Percentiles rank a stretch among this genome's conserved stretches.
Conservation (phyloP, 768 basidiomycete genomes). For the Panus rudis region DNA sequence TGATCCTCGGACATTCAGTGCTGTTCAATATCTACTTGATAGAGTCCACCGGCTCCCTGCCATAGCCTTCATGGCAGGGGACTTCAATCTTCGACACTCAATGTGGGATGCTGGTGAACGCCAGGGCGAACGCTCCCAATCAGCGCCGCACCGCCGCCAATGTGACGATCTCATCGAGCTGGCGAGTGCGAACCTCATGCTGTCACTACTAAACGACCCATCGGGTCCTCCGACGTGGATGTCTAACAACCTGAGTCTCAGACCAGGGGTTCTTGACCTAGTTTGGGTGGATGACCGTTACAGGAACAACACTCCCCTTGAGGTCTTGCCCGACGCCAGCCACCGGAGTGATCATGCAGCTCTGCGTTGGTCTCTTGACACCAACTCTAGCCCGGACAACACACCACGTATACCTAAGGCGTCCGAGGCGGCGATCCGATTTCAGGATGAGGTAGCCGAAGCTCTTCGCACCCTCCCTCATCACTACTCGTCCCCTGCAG, state of each 20-base stretch:
- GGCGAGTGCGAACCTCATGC: not conserved
- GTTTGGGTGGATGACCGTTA: constrained; percentile 5
- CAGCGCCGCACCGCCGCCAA: not conserved
- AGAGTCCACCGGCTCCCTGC: not conserved
- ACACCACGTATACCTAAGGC: not conserved
- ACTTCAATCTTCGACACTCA: not conserved
- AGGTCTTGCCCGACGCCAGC: too few relatives aligned
- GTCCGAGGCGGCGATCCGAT: not conserved
- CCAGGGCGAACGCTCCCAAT: not conserved
- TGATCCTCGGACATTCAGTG: not conserved
- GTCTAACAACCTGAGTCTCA: not conserved
- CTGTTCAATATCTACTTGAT: not conserved
- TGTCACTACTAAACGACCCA: constrained; percentile 1
- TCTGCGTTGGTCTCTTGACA: not conserved
- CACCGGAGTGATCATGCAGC: constrained; percentile 2
- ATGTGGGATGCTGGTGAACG: not conserved
- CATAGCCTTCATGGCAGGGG: constrained; percentile 3
- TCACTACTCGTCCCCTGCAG: not conserved
- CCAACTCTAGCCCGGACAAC: not conserved
- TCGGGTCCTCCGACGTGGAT: constrained; percentile 1
- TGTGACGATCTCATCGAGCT: constrained; percentile 3
- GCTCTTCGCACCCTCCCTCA: not conserved
- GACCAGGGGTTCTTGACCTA: constrained; percentile 3
- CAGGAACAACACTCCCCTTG: too few relatives aligned
- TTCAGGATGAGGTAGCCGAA: constrained; percentile 1